These are phyloP conservation scores for Talaromyces pinophilus DNA, from an alignment of 2,329 filamentous ascomycete genomes.

Conservation along the genomic window DNA sequence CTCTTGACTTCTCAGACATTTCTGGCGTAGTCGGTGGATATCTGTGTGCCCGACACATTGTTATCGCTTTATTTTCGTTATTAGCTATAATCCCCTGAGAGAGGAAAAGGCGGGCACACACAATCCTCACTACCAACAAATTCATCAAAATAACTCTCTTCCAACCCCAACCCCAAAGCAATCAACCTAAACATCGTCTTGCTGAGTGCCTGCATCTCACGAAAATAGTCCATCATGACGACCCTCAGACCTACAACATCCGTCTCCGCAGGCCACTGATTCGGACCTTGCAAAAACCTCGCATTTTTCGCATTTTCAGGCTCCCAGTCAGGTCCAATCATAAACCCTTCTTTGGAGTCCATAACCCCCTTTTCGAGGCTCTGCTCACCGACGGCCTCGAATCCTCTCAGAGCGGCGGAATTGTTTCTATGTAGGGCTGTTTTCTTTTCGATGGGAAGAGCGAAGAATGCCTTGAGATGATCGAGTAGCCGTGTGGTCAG, in stretches of 20 bases:
- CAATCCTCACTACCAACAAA: constrained; percentile 23
- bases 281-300: constrained; percentile 24
- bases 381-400: constrained; percentile 5
- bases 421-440: constrained; percentile 24
- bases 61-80: background rate
- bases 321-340: constrained; percentile 24
- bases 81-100: background rate
- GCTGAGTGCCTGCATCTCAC: constrained; percentile 17
- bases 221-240: constrained; percentile 22
- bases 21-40: constrained; percentile 49
- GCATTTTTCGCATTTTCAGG: background rate
- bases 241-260: constrained; percentile 13
- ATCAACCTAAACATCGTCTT: constrained; percentile 23
- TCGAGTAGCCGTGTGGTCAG: constrained; percentile 32
- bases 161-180: constrained; percentile 17
- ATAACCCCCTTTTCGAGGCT: constrained; percentile 14
- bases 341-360: constrained; percentile 26
- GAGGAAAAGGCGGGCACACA: constrained; percentile 1
- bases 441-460: constrained; percentile 34
- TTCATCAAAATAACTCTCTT: constrained; percentile 22
- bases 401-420: background rate
- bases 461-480: constrained; percentile 33
- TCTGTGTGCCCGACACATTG: constrained; percentile 16
- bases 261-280: constrained; percentile 19
- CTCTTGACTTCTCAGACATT: constrained; percentile 36